Conservation (phyloP, 192 early-diverging fungal genomes). For the Entomortierella chlamydospora region DNA sequence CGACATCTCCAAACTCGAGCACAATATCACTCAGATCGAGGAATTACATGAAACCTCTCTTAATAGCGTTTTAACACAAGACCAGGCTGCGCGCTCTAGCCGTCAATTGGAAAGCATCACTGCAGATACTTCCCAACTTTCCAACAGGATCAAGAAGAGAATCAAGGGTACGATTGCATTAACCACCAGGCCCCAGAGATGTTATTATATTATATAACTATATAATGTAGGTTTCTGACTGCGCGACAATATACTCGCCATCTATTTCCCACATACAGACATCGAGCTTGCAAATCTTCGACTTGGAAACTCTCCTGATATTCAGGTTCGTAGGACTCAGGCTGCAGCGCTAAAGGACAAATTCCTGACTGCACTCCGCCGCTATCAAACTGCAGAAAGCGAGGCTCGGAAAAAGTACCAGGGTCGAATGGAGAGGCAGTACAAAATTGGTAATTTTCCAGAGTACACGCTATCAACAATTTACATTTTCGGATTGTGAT, state of each 20-base stretch:
- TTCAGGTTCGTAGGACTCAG: conserved; percentile 51
- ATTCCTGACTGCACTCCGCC: conserved; percentile 74
- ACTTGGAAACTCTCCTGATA: conserved; percentile 21
- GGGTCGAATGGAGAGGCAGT: conserved; percentile 84
- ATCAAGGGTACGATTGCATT: conserved; percentile 49
- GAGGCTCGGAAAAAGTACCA: conserved; percentile 88
- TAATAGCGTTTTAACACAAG: conserved; percentile 48
- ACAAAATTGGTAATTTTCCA: conserved; percentile 74
- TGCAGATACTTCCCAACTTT: conserved; percentile 45
- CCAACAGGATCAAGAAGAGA: conserved; percentile 58
- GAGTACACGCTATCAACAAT: neutral
- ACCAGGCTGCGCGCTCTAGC: conserved; percentile 19
- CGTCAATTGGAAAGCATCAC: conserved; percentile 52
- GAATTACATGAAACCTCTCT: conserved; percentile 54
- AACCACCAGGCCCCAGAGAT: too few relatives aligned
- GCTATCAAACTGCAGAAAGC: conserved; percentile 83
- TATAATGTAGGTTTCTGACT: too few relatives aligned
- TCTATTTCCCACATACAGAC: conserved; percentile 23
- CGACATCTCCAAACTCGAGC: conserved; percentile 36
- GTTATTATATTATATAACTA: too few relatives aligned
- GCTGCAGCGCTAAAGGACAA: conserved; percentile 66
- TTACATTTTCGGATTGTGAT: neutral
- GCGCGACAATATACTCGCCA: too few relatives aligned
- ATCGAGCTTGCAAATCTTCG: conserved; percentile 41
- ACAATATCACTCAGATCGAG: conserved; percentile 51